Conservation (phyloP, 129 eudicot species). For the Lonicera japonica region DNA sequence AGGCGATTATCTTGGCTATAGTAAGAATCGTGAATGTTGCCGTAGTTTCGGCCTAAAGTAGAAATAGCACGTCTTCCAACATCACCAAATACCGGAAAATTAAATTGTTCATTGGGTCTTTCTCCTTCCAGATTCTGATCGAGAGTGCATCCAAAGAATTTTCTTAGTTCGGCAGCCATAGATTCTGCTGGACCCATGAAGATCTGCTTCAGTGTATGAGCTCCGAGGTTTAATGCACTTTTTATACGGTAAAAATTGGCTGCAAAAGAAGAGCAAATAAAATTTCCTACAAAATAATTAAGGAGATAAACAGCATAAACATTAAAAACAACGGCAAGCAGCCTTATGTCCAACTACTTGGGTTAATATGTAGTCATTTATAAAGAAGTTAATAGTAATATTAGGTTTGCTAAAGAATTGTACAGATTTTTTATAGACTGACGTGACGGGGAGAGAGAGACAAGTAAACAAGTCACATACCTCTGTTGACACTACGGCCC, state of each 20-base stretch:
- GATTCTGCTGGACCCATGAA: not conserved
- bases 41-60: not conserved
- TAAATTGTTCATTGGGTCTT: not conserved
- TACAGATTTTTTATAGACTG: no score
- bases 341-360: no score
- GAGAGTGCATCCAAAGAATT: not conserved
- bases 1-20: not conserved
- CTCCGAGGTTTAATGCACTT: not conserved
- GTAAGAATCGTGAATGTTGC: not conserved
- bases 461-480: not conserved
- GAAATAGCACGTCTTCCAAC: not conserved
- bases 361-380: no score
- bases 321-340: no score
- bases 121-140: not conserved
- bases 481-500: slow-evolving; percentile 27
- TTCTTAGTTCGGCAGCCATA: not conserved
- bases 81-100: not conserved
- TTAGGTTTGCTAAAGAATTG: no score
- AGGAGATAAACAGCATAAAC: no score
- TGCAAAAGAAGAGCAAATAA: not conserved
- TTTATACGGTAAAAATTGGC: not conserved
- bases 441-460: no score
- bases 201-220: not conserved
- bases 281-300: no score
- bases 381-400: no score